Base-by-base conservation (phyloP, 2,329 filamentous ascomycete genomes). In the Colletotrichum sp. region DNA sequence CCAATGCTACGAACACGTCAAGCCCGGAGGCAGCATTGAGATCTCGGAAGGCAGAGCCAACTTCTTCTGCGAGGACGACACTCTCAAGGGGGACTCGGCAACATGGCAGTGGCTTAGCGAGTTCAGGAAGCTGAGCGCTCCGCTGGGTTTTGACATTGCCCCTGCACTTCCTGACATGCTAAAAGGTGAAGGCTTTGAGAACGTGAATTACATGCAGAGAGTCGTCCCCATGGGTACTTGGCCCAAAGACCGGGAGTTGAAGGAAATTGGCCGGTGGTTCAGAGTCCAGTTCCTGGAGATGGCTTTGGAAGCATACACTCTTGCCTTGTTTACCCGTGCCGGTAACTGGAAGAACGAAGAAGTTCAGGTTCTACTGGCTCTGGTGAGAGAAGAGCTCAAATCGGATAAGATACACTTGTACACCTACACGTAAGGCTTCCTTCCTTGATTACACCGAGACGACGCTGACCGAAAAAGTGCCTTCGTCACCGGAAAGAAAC, bases 1-100 rank as follows among this genome's bases (percentile, higher is more conserved):
- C 5, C 72, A 79, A 28, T 79, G 79, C 43, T 81, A 77, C 30
- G 65, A 79, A 15, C 78, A 85, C 71, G 72, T 87, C 2, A 83
- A 83, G 34, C 87, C 88, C 0, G 87, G 88, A 28, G 87, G 87
- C 55, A 87, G 86, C 84, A 82, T 89, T 28, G 87, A 89, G 71
- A 81, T 87, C 10, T 84, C 86, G 15, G 82, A 83, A 12, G 79
- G 81, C 15, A 74, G 78, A n/a, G 80, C 78, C 74, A 73, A 77
- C 16, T 78, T 80, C 26, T 76, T 77, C 8, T 82, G 80, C 48
- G 82, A 83, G 24, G 81, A 83, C 18, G 78, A 67, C 43, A 80
- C 80, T 7, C 70, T 79, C 8, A 75, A 55, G 12, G 73, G 78
- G 9, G 74, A 76, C 57, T 64, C 71, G 4, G 60, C 77, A 9